Evolutionary conservation across 139 green algal species (phyloP).

Genomic region (Coccomyxa sp.): DNA sequence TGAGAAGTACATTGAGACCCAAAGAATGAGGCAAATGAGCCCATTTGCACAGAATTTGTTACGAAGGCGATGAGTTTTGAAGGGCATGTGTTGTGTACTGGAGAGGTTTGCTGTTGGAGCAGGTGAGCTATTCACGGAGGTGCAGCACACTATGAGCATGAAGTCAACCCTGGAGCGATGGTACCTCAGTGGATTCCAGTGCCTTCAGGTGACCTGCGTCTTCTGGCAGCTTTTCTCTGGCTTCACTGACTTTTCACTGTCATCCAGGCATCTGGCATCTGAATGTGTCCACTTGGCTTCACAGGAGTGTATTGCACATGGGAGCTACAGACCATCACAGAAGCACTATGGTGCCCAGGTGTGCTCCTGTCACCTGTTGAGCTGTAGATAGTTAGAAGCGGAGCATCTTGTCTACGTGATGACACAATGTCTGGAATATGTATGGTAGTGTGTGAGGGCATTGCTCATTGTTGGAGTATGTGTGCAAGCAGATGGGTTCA

Average conservation of each 20-base stretch:
- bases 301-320: too few relatives aligned
- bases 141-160: neutral
- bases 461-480: too few relatives aligned
- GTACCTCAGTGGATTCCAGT: neutral
- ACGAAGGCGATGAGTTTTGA: neutral
- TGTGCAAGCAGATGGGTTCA: too few relatives aligned
- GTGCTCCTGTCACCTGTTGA: too few relatives aligned
- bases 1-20: neutral
- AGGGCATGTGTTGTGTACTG: neutral
- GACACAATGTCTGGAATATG: too few relatives aligned
- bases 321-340: too few relatives aligned
- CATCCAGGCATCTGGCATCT: neutral
- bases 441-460: too few relatives aligned
- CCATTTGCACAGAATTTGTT: neutral
- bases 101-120: neutral
- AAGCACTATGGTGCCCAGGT: too few relatives aligned
- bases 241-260: neutral
- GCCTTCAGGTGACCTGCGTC: neutral
- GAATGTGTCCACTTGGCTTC: neutral
- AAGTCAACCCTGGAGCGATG: neutral
- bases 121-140: neutral
- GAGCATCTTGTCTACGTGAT: too few relatives aligned
- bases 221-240: neutral
- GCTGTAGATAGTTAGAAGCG: too few relatives aligned
- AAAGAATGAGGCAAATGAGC: neutral